A percentile compares a stretch with the other conserved stretches of the same genome.
These are phyloP conservation scores for Penicillium cinerascens DNA, from an alignment of 495 filamentous ascomycete genomes.

Conservation along the genomic window DNA sequence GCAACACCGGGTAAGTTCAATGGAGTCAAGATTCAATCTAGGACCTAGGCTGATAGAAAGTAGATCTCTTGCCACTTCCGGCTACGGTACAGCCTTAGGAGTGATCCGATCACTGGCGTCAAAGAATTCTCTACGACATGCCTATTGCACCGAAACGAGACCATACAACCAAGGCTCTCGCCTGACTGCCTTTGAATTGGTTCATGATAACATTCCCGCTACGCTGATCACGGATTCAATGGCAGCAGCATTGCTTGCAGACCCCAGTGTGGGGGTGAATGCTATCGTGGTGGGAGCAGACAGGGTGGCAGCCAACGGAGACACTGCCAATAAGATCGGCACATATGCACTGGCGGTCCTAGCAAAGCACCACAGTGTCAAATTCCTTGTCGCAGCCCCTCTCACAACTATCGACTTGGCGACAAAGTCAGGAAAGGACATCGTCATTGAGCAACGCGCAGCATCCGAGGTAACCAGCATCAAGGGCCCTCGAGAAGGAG, in stretches of 20 bases:
- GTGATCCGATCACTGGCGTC: conserved; percentile 83
- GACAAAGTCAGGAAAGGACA: conserved; percentile 69
- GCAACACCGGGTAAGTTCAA: conserved; percentile 79
- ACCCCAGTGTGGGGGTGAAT: conserved; percentile 57
- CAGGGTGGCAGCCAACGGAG: conserved; percentile 91
- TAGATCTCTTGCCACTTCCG: conserved; percentile 89
- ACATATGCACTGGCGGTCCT: conserved; percentile 90
- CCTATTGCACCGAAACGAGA: conserved; percentile 93
- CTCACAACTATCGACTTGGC: conserved; percentile 88
- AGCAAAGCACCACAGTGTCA: conserved; percentile 80
- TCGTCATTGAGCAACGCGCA: conserved; percentile 84
- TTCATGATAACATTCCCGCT: conserved; percentile 88
- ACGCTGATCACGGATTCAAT: conserved; percentile 96
- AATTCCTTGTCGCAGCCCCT: conserved; percentile 92
- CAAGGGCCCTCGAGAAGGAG: conserved; percentile 62
- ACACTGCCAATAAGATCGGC: conserved; percentile 98
- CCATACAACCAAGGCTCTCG: conserved; percentile 98
- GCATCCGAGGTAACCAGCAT: conserved; percentile 75
- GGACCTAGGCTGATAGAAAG: conserved; percentile 1
- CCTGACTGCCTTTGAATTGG: conserved; percentile 91
- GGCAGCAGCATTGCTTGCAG: conserved; percentile 78
- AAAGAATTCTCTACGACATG: conserved; percentile 62
- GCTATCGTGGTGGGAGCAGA: conserved; percentile 94
- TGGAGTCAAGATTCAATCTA: not conserved
- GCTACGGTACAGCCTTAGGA: conserved; percentile 91